A percentile compares a stretch with the other conserved stretches of the same genome.
Conservation (phyloP, 768 basidiomycete genomes). For the Boletus sp. region DNA sequence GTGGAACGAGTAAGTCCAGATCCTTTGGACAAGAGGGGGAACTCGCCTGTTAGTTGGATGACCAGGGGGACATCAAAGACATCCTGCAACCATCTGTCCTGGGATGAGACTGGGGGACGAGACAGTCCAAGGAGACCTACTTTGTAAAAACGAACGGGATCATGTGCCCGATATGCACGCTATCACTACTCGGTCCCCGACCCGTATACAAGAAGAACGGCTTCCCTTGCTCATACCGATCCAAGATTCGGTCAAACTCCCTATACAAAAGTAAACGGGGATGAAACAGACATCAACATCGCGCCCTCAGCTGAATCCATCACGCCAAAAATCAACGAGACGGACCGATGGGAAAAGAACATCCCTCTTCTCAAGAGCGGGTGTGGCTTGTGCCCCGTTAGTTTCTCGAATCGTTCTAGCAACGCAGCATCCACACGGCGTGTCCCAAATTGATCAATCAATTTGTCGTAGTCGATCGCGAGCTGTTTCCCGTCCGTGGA, state of each 20-base stretch:
- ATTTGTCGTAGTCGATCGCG: constrained; percentile 95
- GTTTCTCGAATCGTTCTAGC: constrained; percentile 82
- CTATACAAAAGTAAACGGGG: constrained; percentile 37
- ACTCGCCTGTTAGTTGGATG: constrained; percentile 86
- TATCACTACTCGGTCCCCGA: constrained; percentile 92
- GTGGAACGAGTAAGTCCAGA: neutral
- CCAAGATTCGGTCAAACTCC: constrained; percentile 89
- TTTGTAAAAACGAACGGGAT: constrained; percentile 97
- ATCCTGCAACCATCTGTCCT: constrained; percentile 86
- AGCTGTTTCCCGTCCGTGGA: constrained; percentile 85
- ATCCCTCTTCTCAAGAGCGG: constrained; percentile 83
- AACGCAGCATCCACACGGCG: constrained; percentile 71
- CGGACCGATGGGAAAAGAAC: constrained; percentile 97
- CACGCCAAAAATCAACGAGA: neutral
- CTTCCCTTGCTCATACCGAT: constrained; percentile 94
- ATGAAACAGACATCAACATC: neutral
- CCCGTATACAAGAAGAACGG: constrained; percentile 99
- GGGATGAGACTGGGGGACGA: neutral
- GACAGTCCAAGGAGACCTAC: constrained; percentile 42
- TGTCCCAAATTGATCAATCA: constrained; percentile 92
- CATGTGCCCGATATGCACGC: constrained; percentile 97
- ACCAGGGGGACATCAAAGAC: constrained; percentile 94
- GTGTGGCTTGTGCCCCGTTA: constrained; percentile 89
- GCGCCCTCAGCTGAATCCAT: neutral
- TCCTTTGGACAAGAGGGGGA: neutral